A percentile compares a stretch with the other conserved stretches of the same genome.
phyloP scores from a whole-genome alignment of 1,284 basidiomycete genomes.

The Cryptococcus sp. region DNA sequence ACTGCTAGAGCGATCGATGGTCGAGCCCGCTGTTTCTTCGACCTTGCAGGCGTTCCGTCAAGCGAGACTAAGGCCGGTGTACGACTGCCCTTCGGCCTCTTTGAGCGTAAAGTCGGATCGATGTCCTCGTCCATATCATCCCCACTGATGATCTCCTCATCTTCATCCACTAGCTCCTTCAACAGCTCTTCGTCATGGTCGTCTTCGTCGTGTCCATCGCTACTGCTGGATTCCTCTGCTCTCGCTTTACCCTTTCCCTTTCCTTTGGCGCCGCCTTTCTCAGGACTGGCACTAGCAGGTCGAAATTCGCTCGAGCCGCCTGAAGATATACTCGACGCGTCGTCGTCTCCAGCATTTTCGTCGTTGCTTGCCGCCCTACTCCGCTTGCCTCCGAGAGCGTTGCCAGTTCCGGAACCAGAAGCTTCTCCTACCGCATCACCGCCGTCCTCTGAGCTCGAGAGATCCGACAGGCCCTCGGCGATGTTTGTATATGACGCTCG shows the following conservation, averaged over 20 bases:
- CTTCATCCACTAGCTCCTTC: constrained; percentile 14
- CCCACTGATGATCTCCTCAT: constrained; percentile 11
- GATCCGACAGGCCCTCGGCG: constrained; percentile 26
- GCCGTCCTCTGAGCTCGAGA: constrained; percentile 21
- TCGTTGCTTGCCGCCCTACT: neutral
- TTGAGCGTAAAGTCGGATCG: constrained; percentile 6
- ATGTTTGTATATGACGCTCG: constrained; percentile 28
- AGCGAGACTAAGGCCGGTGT: constrained; percentile 1
- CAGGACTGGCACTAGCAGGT: constrained; percentile 12
- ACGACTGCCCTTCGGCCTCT: neutral
- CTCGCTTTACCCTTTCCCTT: constrained; percentile 14
- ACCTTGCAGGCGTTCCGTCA: too few species aligned
- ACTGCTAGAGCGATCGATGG: neutral
- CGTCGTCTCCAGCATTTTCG: constrained; percentile 6
- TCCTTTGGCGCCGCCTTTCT: neutral
- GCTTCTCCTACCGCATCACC: neutral
- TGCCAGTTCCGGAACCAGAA: neutral
- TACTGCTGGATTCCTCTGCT: neutral
- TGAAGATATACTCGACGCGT: constrained; percentile 19
- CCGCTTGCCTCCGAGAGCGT: neutral
- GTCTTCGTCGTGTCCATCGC: constrained; percentile 15
- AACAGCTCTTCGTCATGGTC: constrained; percentile 14
- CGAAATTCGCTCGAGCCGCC: constrained; percentile 31
- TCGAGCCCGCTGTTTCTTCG: too few species aligned
- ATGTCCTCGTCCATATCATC: constrained; percentile 13